Conservation (phyloP, 2,329 filamentous ascomycete species). For the Sarocladium oryzae region DNA sequence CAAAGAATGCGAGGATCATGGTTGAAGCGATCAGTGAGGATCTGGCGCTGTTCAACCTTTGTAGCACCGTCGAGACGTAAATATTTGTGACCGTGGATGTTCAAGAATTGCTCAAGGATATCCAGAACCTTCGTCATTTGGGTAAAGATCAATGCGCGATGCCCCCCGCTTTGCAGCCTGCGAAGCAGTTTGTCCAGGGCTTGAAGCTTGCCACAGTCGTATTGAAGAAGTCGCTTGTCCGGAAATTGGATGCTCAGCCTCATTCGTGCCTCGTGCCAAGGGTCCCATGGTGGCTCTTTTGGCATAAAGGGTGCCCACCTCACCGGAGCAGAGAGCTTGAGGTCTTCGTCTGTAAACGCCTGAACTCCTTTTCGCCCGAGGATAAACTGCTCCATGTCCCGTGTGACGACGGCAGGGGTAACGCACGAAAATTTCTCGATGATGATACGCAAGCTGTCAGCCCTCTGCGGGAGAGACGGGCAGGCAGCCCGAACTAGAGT, state of each 20-base stretch:
- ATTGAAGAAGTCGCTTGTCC: slow-evolving; percentile 91
- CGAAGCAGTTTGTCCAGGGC: slow-evolving; percentile 80
- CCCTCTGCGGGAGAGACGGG: slow-evolving; percentile 67
- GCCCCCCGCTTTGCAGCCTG: slow-evolving; percentile 79
- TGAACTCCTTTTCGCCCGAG: slow-evolving; percentile 55
- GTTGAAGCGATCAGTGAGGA: slow-evolving; percentile 95
- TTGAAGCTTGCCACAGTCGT: slow-evolving; percentile 95
- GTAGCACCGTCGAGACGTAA: slow-evolving; percentile 93
- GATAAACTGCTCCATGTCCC: slow-evolving; percentile 64
- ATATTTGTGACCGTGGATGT: slow-evolving; percentile 96
- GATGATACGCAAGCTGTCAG: slow-evolving; percentile 63
- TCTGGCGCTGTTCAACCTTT: slow-evolving; percentile 90
- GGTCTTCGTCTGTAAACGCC: slow-evolving; percentile 49
- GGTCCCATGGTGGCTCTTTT: slow-evolving; percentile 57
- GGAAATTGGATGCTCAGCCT: slow-evolving; percentile 93
- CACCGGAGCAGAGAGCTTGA: slow-evolving; percentile 50
- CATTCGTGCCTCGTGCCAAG: slow-evolving; percentile 91
- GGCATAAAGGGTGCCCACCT: slow-evolving; percentile 51
- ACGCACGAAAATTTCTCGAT: slow-evolving; percentile 89
- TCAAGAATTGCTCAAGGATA: slow-evolving; percentile 94
- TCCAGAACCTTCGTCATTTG: slow-evolving; percentile 99
- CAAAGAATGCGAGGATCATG: slow-evolving; percentile 85
- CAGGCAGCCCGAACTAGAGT: slow-evolving; percentile 59
- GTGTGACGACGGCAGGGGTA: slow-evolving; percentile 80
- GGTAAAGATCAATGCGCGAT: slow-evolving; percentile 95